Evolutionary conservation across 2,329 filamentous ascomycete species (phyloP), one percentile per base, ranked within the genome.

Genomic region (Pyricularia pennisetigena): DNA sequence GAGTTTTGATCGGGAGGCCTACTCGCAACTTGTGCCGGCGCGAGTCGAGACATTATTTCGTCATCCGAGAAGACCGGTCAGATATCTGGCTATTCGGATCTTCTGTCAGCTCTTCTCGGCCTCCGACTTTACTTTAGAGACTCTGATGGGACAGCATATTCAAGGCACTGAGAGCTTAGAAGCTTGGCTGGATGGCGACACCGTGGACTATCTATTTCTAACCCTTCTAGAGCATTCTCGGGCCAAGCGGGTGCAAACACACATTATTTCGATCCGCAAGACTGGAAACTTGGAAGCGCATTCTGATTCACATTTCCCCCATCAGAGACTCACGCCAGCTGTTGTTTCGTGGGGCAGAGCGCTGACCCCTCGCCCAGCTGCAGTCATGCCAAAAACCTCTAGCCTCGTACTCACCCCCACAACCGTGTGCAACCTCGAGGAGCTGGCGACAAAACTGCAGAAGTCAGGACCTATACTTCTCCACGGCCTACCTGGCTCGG

Each of bases 11-110:
- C 83, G 86, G 72, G 82, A 85, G 62, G 85, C 84, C 4, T 97
- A 94, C 74, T 85, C 85, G 10, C 80, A 79, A 69, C 81, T 88
- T 10, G 73, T 86, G 49, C 88, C 90, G 0, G 83, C 87, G 64
- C 85, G 86, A 71, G 82, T 97, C 62, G 88, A 93, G 78, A 78
- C 79, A 32, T 81, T 96, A 14, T 90, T 97, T 72, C 80, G 82
- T 67, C 85, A 90, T 75, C 74, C 78, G 64, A 82, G 84, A 72
- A 80, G 79, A 69, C 80, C 85, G 20, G 85, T 97, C 66, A 87
- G 91, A 78, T 97, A 94, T 77, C 82, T 98, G 70, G 90, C 93
- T 16, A 85, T 97, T 68, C 87, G 93, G 71, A 87, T 94, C 69
- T 91, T 97, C 71, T 93, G 90, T 74, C 83, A 92, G 71, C 87